Conservation (phyloP, 2,329 filamentous ascomycete genomes). For the Stemphylium beticola region DNA sequence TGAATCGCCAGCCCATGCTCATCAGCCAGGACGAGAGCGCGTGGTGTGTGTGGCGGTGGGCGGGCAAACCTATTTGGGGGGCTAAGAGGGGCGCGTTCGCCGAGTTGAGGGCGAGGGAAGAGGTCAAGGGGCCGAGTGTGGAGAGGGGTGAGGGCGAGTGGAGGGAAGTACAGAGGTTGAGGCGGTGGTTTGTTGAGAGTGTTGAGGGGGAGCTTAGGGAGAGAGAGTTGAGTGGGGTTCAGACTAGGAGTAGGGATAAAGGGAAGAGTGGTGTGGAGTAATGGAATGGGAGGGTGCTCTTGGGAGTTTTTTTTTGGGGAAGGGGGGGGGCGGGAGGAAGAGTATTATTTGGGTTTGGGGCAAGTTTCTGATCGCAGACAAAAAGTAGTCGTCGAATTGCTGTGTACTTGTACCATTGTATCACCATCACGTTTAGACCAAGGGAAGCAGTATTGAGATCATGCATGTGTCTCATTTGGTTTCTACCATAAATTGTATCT, state of each 20-base stretch:
- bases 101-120: slow-evolving; percentile 46
- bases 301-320: background rate
- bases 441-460: slow-evolving; percentile 17
- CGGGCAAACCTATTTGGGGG: slow-evolving; percentile 36
- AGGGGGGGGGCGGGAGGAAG: no score
- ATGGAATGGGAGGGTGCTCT: background rate
- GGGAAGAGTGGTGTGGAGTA: slow-evolving; percentile 6
- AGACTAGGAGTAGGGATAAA: slow-evolving; percentile 23
- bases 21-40: slow-evolving; percentile 52
- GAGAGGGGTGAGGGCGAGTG: slow-evolving; percentile 56
- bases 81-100: slow-evolving; percentile 33
- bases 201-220: slow-evolving; percentile 25
- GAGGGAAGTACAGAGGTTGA: slow-evolving; percentile 48
- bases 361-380: no score
- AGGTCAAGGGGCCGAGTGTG: slow-evolving; percentile 54
- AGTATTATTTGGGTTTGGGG: background rate
- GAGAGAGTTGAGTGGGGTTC: slow-evolving; percentile 17
- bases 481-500: slow-evolving; percentile 18
- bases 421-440: slow-evolving; percentile 9
- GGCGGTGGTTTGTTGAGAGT: slow-evolving; percentile 47
- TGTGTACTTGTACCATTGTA: background rate
- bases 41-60: slow-evolving; percentile 57
- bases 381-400: background rate
- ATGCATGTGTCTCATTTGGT: slow-evolving; percentile 34
- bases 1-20: slow-evolving; percentile 45